Percentiles rank a stretch among this genome's conserved stretches.
These are phyloP conservation scores for Sonneratia alba DNA, from an alignment of 345 rosid genomes.

Conservation along the genomic window DNA sequence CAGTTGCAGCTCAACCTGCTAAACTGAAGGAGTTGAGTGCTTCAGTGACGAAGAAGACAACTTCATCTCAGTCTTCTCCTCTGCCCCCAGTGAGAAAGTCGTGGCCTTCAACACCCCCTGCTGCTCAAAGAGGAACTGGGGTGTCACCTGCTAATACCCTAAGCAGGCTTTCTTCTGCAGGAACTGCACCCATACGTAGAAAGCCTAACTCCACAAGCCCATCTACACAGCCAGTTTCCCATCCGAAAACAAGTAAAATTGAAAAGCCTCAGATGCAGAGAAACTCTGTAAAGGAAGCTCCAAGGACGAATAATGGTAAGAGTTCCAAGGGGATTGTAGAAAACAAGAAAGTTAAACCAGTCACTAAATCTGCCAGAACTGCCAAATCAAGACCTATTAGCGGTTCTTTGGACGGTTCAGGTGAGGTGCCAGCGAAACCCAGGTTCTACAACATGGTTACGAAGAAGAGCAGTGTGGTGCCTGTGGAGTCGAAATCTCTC, in stretches of 20 bases:
- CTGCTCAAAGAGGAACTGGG: constrained; percentile 27
- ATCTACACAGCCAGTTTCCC: constrained; percentile 23
- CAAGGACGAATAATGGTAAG: constrained; percentile 9
- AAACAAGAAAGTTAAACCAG: constrained; percentile 26
- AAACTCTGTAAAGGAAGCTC: constrained; percentile 22
- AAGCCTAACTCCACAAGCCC: constrained; percentile 28
- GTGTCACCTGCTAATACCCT: constrained; percentile 32
- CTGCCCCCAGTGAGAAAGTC: constrained; percentile 43
- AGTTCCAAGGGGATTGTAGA: constrained; percentile 19
- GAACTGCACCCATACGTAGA: constrained; percentile 26
- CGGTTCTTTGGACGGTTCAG: constrained; percentile 24
- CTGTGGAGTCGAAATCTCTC: constrained; percentile 44
- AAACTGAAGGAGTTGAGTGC: constrained; percentile 27
- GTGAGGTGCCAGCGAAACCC: constrained; percentile 28
- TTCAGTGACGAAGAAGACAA: constrained; percentile 20
- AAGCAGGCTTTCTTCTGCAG: constrained; percentile 26
- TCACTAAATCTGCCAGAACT: constrained; percentile 23
- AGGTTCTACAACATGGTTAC: constrained; percentile 40
- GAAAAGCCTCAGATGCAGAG: constrained; percentile 25
- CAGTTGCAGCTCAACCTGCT: constrained; percentile 28
- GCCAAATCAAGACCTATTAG: constrained; percentile 24
- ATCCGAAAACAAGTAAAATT: constrained; percentile 25
- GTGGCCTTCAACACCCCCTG: constrained; percentile 42
- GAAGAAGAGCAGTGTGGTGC: constrained; percentile 53
- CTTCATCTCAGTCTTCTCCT: constrained; percentile 29